Base-by-base conservation (phyloP, 2,329 filamentous ascomycete species). In the Venturia asperata region DNA sequence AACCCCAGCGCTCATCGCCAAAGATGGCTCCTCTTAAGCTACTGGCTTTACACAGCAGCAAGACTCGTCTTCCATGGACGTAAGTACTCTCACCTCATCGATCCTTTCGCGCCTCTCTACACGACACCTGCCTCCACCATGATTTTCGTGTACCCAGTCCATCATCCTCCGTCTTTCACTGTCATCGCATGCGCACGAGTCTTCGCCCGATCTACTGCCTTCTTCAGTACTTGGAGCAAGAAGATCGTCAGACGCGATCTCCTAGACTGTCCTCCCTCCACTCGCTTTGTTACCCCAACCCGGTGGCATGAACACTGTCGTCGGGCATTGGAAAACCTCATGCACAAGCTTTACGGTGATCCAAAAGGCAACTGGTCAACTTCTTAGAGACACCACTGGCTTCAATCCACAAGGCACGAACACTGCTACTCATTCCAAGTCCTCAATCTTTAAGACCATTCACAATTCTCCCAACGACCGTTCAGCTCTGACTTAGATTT, bases 21-120 rank as follows among this genome's bases (percentile, higher is more conserved):
- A 37, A 10, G 52, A 58, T 58, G 52, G 27, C 15, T 58, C 15
- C 27, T 13, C 30, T n/a, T 9, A 58, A 58, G 47, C 45, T 47
- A 6, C 5, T 24, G 27, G 52, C 52, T 9, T 24, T 58, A 3
- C 5, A 37, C 1, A 24, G 13, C 21, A 58, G 19, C 27, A 13
- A 5, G 6, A 58, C 52, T 58, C 30, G 52, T n/a, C 30, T 58
- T n/a, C 52, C 52, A 58, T 58, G 52, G 52, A 37, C 9, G 52
- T 58, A 58, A 58, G 52, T 52, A 52, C 21, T 27, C 21, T n/a
- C 30, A 58, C 19, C 30, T 3, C 52, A 15, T 37, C 52, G 52
- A 52, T 52, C 21, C 9, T 52, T 58, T 37, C 52, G 30, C 52
- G 52, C 15, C 19, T 30, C 52, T n/a, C 52, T 58, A 13, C 19